phyloP scores from a whole-genome alignment of 768 basidiomycete species.

The Boletales sp. region DNA sequence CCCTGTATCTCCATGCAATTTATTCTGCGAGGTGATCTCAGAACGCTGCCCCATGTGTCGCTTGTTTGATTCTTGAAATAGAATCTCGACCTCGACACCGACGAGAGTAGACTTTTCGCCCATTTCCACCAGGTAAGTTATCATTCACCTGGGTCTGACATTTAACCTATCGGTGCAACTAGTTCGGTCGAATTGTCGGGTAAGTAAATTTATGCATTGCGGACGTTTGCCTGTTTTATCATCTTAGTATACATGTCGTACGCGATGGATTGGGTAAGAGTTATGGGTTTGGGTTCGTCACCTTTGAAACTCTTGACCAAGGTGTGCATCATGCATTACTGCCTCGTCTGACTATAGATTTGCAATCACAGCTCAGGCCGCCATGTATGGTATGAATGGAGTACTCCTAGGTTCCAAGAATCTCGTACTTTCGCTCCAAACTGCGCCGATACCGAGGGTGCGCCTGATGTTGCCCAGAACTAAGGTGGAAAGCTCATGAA shows the following conservation, averaged over 20 bases:
- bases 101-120: constrained; percentile 78
- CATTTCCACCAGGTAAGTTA: constrained; percentile 69
- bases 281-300: constrained; percentile 90
- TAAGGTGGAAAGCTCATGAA: constrained; percentile 68
- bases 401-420: constrained; percentile 65
- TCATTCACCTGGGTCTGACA: constrained; percentile 1
- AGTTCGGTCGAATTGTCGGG: constrained; percentile 92
- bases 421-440: constrained; percentile 82
- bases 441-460: constrained; percentile 43
- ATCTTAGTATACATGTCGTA: constrained; percentile 84
- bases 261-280: constrained; percentile 76
- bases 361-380: constrained; percentile 54
- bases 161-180: constrained; percentile 15
- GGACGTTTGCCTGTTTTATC: not conserved
- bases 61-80: constrained; percentile 28
- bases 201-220: constrained; percentile 27
- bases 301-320: constrained; percentile 79
- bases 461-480: too few species aligned
- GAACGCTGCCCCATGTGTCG: constrained; percentile 7
- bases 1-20: constrained; percentile 87
- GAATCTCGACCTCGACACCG: constrained; percentile 83
- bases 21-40: constrained; percentile 73
- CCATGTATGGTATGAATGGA: constrained; percentile 83
- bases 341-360: not conserved
- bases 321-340: constrained; percentile 38